A percentile compares a stretch with the other conserved stretches of the same genome.
These are phyloP conservation scores for Mycothermus thermophilus DNA, from an alignment of 495 filamentous ascomycete species.

Conservation along the genomic window DNA sequence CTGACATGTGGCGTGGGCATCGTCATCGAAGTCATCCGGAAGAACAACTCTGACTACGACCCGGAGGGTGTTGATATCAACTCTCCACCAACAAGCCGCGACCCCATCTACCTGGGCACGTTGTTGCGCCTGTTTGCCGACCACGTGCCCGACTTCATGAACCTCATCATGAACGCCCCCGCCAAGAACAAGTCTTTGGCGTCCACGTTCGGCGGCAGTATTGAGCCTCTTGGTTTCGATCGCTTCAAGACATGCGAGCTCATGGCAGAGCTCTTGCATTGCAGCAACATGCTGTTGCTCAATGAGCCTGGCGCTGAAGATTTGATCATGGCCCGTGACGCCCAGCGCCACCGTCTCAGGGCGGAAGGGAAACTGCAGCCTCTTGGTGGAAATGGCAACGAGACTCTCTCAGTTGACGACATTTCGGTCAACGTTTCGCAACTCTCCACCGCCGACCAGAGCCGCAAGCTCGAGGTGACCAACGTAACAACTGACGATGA, in stretches of 20 bases:
- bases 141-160: slow-evolving; percentile 93
- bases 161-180: slow-evolving; percentile 60
- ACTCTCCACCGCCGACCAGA: slow-evolving; percentile 34
- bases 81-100: slow-evolving; percentile 62
- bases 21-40: slow-evolving; percentile 95
- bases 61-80: slow-evolving; percentile 72
- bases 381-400: slow-evolving; percentile 16
- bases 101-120: slow-evolving; percentile 92
- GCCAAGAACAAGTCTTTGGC: slow-evolving; percentile 27
- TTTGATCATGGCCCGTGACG: slow-evolving; percentile 67
- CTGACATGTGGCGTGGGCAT: slow-evolving; percentile 95
- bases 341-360: slow-evolving; percentile 64
- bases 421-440: slow-evolving; percentile 34
- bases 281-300: slow-evolving; percentile 95
- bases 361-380: slow-evolving; percentile 46
- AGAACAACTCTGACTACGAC: slow-evolving; percentile 99
- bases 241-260: slow-evolving; percentile 98
- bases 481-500: slow-evolving; percentile 71
- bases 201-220: slow-evolving; percentile 74
- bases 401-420: slow-evolving; percentile 25
- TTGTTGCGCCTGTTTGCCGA: slow-evolving; percentile 83
- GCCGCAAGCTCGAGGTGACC: slow-evolving; percentile 51
- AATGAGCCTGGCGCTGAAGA: slow-evolving; percentile 88
- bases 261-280: slow-evolving; percentile 95
- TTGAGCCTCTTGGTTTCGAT: slow-evolving; percentile 94